These are phyloP conservation scores for Monosporascus sp. DNA, from an alignment of 2,329 filamentous ascomycete species.

Conservation along the genomic window DNA sequence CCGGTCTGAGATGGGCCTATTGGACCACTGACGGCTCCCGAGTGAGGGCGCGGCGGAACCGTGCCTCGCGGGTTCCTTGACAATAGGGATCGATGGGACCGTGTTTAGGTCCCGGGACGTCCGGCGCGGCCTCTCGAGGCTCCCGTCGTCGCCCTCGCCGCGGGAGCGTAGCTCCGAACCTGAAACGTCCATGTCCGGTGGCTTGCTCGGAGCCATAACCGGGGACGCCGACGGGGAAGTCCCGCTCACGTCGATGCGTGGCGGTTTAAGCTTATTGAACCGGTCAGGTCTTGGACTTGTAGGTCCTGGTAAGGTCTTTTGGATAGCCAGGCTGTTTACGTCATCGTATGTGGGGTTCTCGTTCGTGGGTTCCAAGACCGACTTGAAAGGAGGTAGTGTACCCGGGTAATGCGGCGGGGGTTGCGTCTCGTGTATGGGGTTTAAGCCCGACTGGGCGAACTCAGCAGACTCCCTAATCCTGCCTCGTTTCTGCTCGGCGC, in stretches of 20 bases:
- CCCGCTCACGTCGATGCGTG: conserved; percentile 40
- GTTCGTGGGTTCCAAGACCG: conserved; percentile 21
- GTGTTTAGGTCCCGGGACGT: conserved; percentile 32
- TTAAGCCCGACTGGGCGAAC: conserved; percentile 29
- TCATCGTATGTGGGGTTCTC: conserved; percentile 15
- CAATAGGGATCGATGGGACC: conserved; percentile 20
- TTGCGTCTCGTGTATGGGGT: conserved; percentile 24
- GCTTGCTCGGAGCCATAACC: conserved; percentile 10
- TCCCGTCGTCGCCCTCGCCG: conserved; percentile 14
- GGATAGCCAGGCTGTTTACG: conserved; percentile 8
- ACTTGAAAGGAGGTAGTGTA: conserved; percentile 45
- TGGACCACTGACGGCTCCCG: conserved; percentile 41
- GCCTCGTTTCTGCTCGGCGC: conserved; percentile 36
- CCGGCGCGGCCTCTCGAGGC: conserved; percentile 22
- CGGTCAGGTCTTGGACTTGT: conserved; percentile 37
- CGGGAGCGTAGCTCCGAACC: conserved; percentile 32
- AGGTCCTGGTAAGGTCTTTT: conserved; percentile 21
- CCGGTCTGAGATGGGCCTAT: conserved; percentile 48
- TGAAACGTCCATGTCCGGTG: conserved; percentile 29
- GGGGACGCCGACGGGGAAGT: conserved; percentile 34
- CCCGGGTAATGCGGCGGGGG: conserved; percentile 44
- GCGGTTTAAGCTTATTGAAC: conserved; percentile 44
- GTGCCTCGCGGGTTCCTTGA: conserved; percentile 1
- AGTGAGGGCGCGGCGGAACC: conserved; percentile 7
- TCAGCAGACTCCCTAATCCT: conserved; percentile 30